Evolutionary conservation across 768 basidiomycete species (phyloP).

Genomic region (Mycena amicta): DNA sequence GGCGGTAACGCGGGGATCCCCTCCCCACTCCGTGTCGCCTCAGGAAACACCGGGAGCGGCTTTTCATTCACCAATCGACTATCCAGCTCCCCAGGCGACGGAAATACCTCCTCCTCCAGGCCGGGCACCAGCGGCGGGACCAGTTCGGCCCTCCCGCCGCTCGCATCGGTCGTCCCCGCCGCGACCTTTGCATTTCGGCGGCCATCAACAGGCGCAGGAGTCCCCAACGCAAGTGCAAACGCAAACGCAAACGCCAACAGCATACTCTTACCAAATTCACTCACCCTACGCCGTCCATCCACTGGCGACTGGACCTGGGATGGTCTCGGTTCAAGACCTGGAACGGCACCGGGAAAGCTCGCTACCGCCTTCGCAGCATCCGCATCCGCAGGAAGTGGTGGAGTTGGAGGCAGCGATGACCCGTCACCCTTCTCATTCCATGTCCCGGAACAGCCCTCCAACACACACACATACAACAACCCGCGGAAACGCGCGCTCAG

Average conservation of each 20-base stretch:
- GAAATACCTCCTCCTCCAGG: constrained; percentile 17
- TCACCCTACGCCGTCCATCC: constrained; percentile 57
- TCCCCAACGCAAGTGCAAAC: constrained; percentile 36
- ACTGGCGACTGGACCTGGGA: constrained; percentile 39
- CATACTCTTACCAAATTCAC: constrained; percentile 60
- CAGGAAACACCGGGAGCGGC: constrained; percentile 2
- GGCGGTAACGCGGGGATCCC: not conserved
- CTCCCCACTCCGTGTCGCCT: constrained; percentile 8
- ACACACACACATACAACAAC: constrained; percentile 25
- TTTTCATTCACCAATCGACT: constrained; percentile 11
- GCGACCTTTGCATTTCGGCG: constrained; percentile 42
- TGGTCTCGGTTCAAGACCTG: constrained; percentile 51
- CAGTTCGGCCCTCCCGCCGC: constrained; percentile 61
- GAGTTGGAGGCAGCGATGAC: constrained; percentile 31
- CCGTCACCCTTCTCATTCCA: constrained; percentile 61
- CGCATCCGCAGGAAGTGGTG: constrained; percentile 30
- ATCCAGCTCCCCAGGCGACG: not conserved
- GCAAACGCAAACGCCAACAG: constrained; percentile 32
- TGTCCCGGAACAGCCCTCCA: constrained; percentile 28
- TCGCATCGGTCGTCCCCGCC: constrained; percentile 77
- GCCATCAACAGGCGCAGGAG: not conserved
- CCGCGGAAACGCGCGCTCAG: constrained; percentile 55
- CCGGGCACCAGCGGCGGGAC: constrained; percentile 38
- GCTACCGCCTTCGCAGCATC: constrained; percentile 53
- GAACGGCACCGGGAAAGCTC: constrained; percentile 71